Evolutionary conservation across 768 basidiomycete species (phyloP), one percentile per base, ranked within the genome.

Genomic region (Daedalea quercina): DNA sequence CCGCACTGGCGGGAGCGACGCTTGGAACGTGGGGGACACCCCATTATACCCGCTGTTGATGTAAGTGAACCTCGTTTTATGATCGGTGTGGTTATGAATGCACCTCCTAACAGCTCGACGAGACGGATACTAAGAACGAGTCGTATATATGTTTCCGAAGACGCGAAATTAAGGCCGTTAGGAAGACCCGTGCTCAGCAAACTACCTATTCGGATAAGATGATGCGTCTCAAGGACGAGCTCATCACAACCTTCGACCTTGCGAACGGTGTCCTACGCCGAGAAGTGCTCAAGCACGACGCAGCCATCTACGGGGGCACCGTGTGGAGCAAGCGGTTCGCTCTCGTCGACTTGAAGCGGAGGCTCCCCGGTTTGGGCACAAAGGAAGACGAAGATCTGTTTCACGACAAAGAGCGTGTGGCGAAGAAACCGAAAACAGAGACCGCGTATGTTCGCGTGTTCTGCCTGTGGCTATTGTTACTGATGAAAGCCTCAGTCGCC

Each of bases 61-160:
- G 94, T 94, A 69, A 57, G 87, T 34, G 2, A 28, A 43, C 41
- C 53, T 9, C 9, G 50, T n/a, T 9, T 49, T 40, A 28, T 47
- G 25, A 4, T 25, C 19, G 20, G 4, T n/a, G n/a, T 31, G 28
- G 2, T 6, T 15, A 51, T 23, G 19, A 11, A 51, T 34, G 3
- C 3, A 23, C 2, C 44, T 54, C 22, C 42, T 28, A 59, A 13
- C 54, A 90, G 87, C 85, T 80, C 62, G 94, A 98, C 66, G 94
- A 97, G 70, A 78, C 87, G 19, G 93, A 96, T 66, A 85, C 85
- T 44, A 78, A 78, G 59, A 92, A 90, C 51, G 94, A 95, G 61
- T 94, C 95, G 0, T 98, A 97, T 57, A 88, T 97, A 43, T 99
- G 96, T 70, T 99, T 99, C 78, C 83, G 96, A 34, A 80, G 94